A percentile compares a stretch with the other conserved stretches of the same genome.
These are phyloP conservation scores for Aspergillus vadensis DNA, from an alignment of 2,329 filamentous ascomycete species.

Conservation along the genomic window DNA sequence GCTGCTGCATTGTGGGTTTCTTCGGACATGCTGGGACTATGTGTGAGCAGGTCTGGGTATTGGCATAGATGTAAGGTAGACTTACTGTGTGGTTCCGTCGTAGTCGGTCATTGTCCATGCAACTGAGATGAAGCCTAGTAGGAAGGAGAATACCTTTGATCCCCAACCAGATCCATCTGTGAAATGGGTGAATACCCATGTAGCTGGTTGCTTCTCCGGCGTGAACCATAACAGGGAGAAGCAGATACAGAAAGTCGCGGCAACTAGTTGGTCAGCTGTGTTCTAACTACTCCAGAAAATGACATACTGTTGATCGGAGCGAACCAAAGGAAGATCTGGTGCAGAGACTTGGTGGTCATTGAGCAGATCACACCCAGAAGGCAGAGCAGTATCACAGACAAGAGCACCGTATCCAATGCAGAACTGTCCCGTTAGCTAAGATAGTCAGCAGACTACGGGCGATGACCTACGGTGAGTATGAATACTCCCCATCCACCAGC, in stretches of 20 bases:
- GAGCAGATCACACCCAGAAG: constrained; percentile 64
- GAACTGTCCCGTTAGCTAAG: constrained; percentile 43
- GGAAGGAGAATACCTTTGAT: constrained; percentile 62
- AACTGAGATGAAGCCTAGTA: constrained; percentile 55
- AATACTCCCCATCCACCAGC: constrained; percentile 53
- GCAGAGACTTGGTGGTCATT: constrained; percentile 60
- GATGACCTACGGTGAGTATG: constrained; percentile 58
- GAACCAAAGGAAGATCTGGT: constrained; percentile 65
- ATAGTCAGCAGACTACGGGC: not conserved
- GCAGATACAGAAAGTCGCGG: constrained; percentile 63
- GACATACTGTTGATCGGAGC: constrained; percentile 64
- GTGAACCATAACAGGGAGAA: constrained; percentile 61
- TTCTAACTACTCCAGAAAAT: too few relatives aligned
- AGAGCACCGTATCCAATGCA: constrained; percentile 59
- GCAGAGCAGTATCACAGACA: constrained; percentile 59
- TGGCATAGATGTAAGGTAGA: constrained; percentile 7
- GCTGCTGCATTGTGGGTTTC: constrained; percentile 66
- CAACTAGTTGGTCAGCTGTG: constrained; percentile 40
- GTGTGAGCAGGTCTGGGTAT: not conserved
- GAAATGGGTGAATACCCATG: constrained; percentile 63
- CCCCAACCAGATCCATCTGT: constrained; percentile 66
- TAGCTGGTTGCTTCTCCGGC: constrained; percentile 59
- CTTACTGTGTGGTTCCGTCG: constrained; percentile 65
- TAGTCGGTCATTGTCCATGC: constrained; percentile 67
- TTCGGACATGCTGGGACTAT: constrained; percentile 59